Conservation (phyloP, 2,329 filamentous ascomycete species). For the Epichloe brachyelytri region DNA sequence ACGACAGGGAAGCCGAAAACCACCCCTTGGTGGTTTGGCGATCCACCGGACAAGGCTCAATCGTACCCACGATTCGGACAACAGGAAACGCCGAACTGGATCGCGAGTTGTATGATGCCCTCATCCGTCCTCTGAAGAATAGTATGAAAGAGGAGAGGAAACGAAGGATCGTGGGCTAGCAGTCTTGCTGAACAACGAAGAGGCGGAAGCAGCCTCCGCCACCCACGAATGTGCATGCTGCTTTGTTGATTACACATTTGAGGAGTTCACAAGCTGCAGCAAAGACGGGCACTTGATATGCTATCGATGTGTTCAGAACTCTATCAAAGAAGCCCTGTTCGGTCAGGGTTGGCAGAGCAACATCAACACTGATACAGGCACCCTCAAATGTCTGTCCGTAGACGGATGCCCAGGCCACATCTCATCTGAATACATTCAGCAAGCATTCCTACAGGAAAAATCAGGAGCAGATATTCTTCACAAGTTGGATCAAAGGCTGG, state of each 20-base stretch:
- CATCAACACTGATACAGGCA: conserved; percentile 59
- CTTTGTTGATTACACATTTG: conserved; percentile 57
- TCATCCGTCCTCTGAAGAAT: conserved; percentile 40
- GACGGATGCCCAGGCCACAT: conserved; percentile 67
- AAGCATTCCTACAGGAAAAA: conserved; percentile 57
- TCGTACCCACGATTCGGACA: conserved; percentile 47
- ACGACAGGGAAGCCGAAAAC: conserved; percentile 40
- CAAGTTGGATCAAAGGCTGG: conserved; percentile 67
- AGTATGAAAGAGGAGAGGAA: conserved; percentile 31
- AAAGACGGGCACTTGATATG: conserved; percentile 60
- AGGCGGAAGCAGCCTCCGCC: conserved; percentile 43
- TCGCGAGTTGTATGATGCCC: conserved; percentile 44
- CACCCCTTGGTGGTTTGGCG: conserved; percentile 53
- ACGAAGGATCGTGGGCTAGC: conserved; percentile 41
- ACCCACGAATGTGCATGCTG: conserved; percentile 67
- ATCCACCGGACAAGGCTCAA: conserved; percentile 39
- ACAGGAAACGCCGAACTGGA: conserved; percentile 55
- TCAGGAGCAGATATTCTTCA: conserved; percentile 58
- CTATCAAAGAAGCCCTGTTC: conserved; percentile 77
- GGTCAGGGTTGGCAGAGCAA: conserved; percentile 83
- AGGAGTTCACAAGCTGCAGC: conserved; percentile 62
- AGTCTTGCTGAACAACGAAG: conserved; percentile 39
- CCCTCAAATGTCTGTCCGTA: conserved; percentile 72
- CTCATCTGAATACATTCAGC: conserved; percentile 52
- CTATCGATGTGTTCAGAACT: conserved; percentile 69